phyloP scores from a whole-genome alignment of 1,139 yeast species.

The Candida frijolesensis region DNA sequence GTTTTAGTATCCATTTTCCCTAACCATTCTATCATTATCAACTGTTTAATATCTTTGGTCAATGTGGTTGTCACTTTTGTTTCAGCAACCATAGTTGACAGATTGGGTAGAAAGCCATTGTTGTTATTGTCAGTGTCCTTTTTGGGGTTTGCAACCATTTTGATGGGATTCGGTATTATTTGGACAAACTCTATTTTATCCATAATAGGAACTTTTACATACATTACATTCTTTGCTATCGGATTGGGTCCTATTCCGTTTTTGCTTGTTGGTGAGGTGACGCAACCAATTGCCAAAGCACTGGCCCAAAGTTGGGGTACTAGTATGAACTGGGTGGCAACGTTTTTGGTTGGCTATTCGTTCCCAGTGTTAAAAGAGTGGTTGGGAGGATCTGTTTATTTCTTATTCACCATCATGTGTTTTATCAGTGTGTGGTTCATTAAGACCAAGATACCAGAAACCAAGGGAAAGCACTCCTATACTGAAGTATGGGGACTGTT shows the following conservation, averaged over 20 bases:
- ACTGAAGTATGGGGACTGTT: slow-evolving; percentile 57
- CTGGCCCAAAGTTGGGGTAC: slow-evolving; percentile 93
- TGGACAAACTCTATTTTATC: slow-evolving; percentile 52
- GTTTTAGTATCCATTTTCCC: slow-evolving; percentile 74
- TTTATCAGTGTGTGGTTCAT: slow-evolving; percentile 51
- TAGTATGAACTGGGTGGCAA: slow-evolving; percentile 87
- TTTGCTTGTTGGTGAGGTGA: slow-evolving; percentile 82
- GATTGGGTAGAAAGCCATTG: slow-evolving; percentile 74
- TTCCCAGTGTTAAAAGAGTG: slow-evolving; percentile 72
- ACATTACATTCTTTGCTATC: slow-evolving; percentile 82
- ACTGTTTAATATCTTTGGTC: slow-evolving; percentile 70
- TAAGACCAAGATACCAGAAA: slow-evolving; percentile 65
- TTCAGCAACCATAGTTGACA: slow-evolving; percentile 74
- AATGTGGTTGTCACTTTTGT: slow-evolving; percentile 73
- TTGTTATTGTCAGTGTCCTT: slow-evolving; percentile 62
- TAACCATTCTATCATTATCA: slow-evolving; percentile 64
- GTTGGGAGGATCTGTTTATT: slow-evolving; percentile 81
- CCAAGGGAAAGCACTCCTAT: slow-evolving; percentile 64
- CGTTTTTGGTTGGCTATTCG: slow-evolving; percentile 75
- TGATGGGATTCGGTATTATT: slow-evolving; percentile 69
- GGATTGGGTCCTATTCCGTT: slow-evolving; percentile 97
- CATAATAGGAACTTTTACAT: slow-evolving; percentile 66
- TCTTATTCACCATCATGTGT: slow-evolving; percentile 66
- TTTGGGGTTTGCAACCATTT: slow-evolving; percentile 68
- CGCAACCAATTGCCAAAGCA: slow-evolving; percentile 78